Conservation (phyloP, 2,329 filamentous ascomycete genomes). For the Xylaria multiplex region DNA sequence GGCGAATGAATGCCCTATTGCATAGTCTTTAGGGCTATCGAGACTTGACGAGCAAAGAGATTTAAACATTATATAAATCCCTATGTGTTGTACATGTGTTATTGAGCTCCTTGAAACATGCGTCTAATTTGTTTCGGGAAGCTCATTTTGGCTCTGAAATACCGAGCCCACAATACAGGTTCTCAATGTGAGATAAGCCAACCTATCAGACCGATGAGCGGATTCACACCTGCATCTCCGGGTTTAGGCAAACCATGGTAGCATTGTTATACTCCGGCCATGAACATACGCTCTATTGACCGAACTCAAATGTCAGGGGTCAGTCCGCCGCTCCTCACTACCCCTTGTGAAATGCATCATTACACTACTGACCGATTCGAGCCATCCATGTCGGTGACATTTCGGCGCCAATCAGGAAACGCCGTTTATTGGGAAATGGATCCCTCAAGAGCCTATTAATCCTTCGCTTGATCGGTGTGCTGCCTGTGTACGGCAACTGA, state of each 20-base stretch:
- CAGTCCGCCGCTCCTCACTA: background rate
- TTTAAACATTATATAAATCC: background rate
- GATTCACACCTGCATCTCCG: background rate
- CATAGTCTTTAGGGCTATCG: background rate
- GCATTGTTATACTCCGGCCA: background rate
- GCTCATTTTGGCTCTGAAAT: background rate
- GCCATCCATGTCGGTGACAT: constrained; percentile 10
- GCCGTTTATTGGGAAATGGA: background rate
- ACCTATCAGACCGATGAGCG: background rate
- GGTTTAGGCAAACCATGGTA: background rate
- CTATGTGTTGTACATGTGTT: background rate
- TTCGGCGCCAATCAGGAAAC: constrained; percentile 16
- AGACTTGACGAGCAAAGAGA: background rate
- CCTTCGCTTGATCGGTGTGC: background rate
- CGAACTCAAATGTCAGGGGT: background rate
- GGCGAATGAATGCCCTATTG: too few species aligned
- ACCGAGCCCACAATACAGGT: background rate
- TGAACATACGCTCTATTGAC: background rate
- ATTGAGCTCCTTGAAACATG: constrained; percentile 1
- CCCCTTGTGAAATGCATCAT: constrained; percentile 11
- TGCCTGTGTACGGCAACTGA: background rate
- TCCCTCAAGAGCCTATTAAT: constrained; percentile 10
- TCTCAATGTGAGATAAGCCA: background rate
- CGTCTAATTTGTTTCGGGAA: constrained; percentile 4
- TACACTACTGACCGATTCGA: background rate